phyloP scores from a whole-genome alignment of 2,329 filamentous ascomycete genomes.

The Phaeophleospora eucalypticola region DNA sequence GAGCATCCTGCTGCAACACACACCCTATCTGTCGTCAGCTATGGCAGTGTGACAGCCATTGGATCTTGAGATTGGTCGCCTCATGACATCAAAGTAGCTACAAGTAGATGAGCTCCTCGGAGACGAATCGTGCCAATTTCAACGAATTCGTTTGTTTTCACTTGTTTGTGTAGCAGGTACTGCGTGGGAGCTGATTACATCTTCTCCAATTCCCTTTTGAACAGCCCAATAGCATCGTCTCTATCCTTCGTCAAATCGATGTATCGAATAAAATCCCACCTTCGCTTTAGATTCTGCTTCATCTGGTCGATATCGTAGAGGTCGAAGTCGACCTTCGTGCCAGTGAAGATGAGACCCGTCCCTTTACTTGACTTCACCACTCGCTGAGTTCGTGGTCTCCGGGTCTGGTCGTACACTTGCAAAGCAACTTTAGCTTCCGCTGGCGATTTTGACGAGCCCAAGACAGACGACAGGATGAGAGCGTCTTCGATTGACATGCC shows the following conservation, averaged over 20 bases:
- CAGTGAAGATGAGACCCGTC: conserved; percentile 11
- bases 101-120: too few relatives aligned
- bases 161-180: too few relatives aligned
- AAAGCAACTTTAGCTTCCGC: conserved; percentile 5
- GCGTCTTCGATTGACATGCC: conserved; percentile 7
- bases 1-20: too few relatives aligned
- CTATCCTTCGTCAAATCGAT: conserved; percentile 11
- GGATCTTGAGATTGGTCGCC: too few relatives aligned
- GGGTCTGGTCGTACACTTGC: conserved; percentile 12
- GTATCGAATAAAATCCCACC: conserved; percentile 14
- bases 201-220: conserved; percentile 4
- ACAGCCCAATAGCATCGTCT: conserved; percentile 9
- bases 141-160: too few relatives aligned
- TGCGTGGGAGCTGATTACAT: too few relatives aligned
- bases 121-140: too few relatives aligned
- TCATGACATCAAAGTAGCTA: too few relatives aligned
- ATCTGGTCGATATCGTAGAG: conserved; percentile 5
- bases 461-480: conserved; percentile 1
- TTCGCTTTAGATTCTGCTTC: conserved; percentile 4
- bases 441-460: conserved; percentile 1
- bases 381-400: conserved; percentile 10
- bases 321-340: conserved; percentile 8
- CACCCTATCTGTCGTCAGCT: too few relatives aligned
- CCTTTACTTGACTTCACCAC: conserved; percentile 13
- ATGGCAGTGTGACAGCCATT: too few relatives aligned